phyloP scores from a whole-genome alignment of 352 stramenopile species.

The Phytophthora citricola region DNA sequence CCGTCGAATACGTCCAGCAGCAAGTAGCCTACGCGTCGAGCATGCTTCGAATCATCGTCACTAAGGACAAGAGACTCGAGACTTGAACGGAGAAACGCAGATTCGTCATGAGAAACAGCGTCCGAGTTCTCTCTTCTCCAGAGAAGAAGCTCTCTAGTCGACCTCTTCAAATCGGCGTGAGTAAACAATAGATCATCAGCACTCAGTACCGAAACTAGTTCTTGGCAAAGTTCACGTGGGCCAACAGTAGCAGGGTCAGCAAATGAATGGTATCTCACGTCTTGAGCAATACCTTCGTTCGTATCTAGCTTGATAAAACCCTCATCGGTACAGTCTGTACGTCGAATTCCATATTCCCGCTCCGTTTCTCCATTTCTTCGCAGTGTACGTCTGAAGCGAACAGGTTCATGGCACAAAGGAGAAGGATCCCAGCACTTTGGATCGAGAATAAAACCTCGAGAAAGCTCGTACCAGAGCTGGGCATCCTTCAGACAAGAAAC shows the following conservation, averaged over 20 bases:
- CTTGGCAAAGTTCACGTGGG: constrained; percentile 33
- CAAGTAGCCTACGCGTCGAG: constrained; percentile 63
- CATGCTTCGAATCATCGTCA: constrained; percentile 38
- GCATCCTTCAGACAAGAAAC: constrained; percentile 28
- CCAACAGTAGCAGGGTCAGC: constrained; percentile 31
- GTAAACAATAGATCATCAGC: constrained; percentile 31
- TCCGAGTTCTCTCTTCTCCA: constrained; percentile 16
- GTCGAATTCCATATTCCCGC: constrained; percentile 60
- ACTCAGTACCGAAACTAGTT: constrained; percentile 40
- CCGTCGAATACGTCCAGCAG: constrained; percentile 63
- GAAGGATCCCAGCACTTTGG: constrained; percentile 63
- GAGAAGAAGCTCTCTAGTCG: constrained; percentile 42
- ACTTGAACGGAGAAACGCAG: constrained; percentile 26
- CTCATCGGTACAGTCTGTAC: constrained; percentile 40
- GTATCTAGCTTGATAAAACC: constrained; percentile 62
- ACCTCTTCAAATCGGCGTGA: constrained; percentile 50
- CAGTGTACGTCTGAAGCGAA: constrained; percentile 54
- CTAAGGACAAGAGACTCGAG: constrained; percentile 23
- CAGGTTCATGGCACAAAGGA: constrained; percentile 55
- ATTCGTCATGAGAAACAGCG: constrained; percentile 1
- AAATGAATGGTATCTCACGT: constrained; percentile 45
- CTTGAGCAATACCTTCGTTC: constrained; percentile 28
- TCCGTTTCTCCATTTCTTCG: constrained; percentile 35
- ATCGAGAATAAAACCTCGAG: constrained; percentile 68
- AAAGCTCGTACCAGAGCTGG: constrained; percentile 56